Conservation (phyloP, 2,329 filamentous ascomycete genomes). For the Alternaria viburni region DNA sequence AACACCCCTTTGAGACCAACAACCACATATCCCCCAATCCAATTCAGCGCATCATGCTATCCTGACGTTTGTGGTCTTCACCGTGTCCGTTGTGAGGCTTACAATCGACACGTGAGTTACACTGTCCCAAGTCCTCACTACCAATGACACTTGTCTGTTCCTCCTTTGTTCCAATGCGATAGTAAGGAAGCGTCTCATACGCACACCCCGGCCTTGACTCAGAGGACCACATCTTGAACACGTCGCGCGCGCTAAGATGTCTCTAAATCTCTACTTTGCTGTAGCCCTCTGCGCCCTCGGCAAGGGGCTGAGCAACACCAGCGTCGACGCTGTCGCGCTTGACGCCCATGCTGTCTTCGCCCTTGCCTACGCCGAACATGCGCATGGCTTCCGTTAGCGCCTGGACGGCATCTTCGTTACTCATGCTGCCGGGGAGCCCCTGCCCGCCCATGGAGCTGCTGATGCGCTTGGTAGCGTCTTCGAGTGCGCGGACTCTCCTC, state of each 20-base stretch:
- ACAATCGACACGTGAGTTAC: not conserved
- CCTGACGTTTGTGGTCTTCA: not conserved
- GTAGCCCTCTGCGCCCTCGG: conserved; percentile 43
- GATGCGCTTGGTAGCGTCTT: conserved; percentile 70
- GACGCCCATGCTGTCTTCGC: conserved; percentile 44
- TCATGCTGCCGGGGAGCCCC: conserved; percentile 40
- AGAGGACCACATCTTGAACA: not conserved
- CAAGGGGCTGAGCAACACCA: conserved; percentile 35
- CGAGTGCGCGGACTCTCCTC: conserved; percentile 81
- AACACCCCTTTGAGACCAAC: not conserved
- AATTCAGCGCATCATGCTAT: not conserved
- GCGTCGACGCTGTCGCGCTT: conserved; percentile 38
- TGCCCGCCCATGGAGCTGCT: conserved; percentile 34
- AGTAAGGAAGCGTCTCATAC: not conserved
- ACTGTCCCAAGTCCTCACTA: not conserved
- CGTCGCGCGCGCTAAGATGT: not conserved
- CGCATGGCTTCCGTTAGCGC: conserved; percentile 44
- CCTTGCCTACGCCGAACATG: conserved; percentile 45
- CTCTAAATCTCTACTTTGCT: conserved; percentile 43
- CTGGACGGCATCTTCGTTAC: conserved; percentile 40
- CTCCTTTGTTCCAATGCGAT: not conserved
- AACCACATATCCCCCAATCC: not conserved
- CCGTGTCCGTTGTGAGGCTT: not conserved
- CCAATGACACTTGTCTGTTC: not conserved
- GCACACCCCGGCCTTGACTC: not conserved